Percentiles rank a stretch among this genome's conserved stretches.
phyloP scores from a whole-genome alignment of 208 protist species.

The Acanthamoeba triangularis region DNA sequence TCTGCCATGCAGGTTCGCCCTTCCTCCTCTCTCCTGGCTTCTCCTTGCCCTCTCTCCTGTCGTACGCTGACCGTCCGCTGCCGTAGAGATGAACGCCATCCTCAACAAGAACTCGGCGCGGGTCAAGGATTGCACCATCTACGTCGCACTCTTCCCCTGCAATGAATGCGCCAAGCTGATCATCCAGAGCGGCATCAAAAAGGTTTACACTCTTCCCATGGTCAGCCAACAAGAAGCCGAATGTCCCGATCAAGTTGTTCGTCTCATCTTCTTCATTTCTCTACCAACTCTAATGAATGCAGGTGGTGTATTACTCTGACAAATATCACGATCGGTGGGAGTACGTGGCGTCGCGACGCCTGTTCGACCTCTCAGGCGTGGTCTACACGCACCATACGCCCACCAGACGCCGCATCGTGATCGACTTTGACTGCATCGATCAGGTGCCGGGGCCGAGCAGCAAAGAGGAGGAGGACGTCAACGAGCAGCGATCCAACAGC shows the following conservation, averaged over 20 bases:
- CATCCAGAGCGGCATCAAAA: conserved; percentile 89
- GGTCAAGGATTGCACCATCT: conserved; percentile 87
- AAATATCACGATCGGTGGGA: conserved; percentile 76
- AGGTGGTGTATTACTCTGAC: conserved; percentile 75
- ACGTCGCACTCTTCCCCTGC: conserved; percentile 91
- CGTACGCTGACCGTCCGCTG: background rate
- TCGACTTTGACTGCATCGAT: conserved; percentile 70
- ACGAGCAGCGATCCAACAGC: background rate
- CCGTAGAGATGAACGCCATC: conserved; percentile 90
- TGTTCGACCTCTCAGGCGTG: conserved; percentile 70
- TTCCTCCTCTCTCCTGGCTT: background rate
- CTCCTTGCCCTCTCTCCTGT: background rate
- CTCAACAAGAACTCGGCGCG: conserved; percentile 86
- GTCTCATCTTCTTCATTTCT: background rate
- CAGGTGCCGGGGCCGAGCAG: background rate
- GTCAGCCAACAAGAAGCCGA: no score
- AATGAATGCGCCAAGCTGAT: conserved; percentile 93
- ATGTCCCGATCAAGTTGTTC: background rate
- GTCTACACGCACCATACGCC: conserved; percentile 45
- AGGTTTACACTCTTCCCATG: conserved; percentile 70
- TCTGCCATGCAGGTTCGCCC: conserved; percentile 87
- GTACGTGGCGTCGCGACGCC: conserved; percentile 23
- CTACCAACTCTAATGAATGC: background rate
- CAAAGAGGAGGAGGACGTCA: background rate
- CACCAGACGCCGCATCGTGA: conserved; percentile 19